Conservation (phyloP, 495 filamentous ascomycete species). For the Tuber calosporum region DNA sequence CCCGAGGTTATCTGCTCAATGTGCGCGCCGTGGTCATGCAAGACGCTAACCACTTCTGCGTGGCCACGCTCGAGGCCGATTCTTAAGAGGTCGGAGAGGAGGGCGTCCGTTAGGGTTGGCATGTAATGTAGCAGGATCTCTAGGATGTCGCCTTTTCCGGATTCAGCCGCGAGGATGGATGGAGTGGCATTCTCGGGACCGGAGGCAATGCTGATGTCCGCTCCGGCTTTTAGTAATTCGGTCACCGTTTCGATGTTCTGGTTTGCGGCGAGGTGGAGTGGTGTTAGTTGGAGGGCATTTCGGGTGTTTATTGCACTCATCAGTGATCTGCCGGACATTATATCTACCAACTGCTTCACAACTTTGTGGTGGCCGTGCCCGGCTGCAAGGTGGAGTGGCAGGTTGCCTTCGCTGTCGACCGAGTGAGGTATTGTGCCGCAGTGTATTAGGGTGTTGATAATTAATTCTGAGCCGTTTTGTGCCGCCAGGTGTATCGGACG, state of each 20-base stretch:
- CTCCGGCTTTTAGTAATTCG: neutral
- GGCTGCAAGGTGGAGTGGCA: conserved; percentile 22
- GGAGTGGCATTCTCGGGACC: neutral
- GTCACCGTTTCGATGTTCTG: neutral
- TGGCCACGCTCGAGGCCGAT: neutral
- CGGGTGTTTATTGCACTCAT: neutral
- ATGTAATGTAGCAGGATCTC: neutral
- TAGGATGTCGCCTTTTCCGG: neutral
- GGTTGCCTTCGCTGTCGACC: neutral
- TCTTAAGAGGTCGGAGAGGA: neutral
- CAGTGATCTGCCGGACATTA: neutral
- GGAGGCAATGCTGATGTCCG: neutral
- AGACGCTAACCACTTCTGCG: neutral
- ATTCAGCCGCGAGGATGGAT: neutral
- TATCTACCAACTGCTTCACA: neutral
- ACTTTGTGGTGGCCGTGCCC: conserved; percentile 11
- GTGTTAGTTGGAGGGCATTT: neutral
- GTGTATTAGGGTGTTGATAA: neutral
- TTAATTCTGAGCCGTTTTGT: neutral
- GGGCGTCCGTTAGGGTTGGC: neutral
- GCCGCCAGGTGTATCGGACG: conserved; percentile 10
- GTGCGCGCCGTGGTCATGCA: neutral
- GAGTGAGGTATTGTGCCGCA: neutral
- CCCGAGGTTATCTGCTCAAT: neutral
- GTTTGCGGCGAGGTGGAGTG: neutral